A percentile compares a stretch with the other conserved stretches of the same genome.
phyloP scores from a whole-genome alignment of 345 rosid genomes.

The Aegle marmelos region DNA sequence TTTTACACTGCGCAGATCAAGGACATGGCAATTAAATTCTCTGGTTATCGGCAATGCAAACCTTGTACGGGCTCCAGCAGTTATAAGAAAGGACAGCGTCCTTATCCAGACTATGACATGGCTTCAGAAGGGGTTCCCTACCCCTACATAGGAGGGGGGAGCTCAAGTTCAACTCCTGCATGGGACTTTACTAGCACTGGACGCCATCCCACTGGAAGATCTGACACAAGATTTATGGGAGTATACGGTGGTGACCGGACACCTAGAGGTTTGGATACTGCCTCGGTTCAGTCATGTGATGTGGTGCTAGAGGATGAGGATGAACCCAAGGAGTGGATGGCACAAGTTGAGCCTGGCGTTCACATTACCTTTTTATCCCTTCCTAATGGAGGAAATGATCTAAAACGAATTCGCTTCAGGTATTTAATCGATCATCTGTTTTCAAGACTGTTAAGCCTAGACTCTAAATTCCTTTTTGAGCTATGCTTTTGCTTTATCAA shows the following conservation, averaged over 20 bases:
- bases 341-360: constrained; percentile 98
- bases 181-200: constrained; percentile 74
- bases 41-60: constrained; percentile 84
- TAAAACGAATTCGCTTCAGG: constrained; percentile 95
- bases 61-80: constrained; percentile 78
- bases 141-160: constrained; percentile 65
- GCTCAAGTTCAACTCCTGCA: constrained; percentile 87
- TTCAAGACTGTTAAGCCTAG: not conserved
- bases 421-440: constrained; percentile 17
- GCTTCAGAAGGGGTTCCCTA: constrained; percentile 81
- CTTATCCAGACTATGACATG: constrained; percentile 67
- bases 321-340: constrained; percentile 96
- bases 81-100: constrained; percentile 56
- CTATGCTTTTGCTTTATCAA: not conserved
- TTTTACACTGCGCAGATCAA: constrained; percentile 59
- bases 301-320: constrained; percentile 76
- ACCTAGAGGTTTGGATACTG: constrained; percentile 37
- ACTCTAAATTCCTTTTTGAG: not conserved
- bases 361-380: constrained; percentile 92
- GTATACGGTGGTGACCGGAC: constrained; percentile 44
- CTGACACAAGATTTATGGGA: constrained; percentile 50
- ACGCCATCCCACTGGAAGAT: constrained; percentile 36
- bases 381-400: constrained; percentile 91
- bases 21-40: constrained; percentile 86
- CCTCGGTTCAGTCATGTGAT: constrained; percentile 67